Conservation (phyloP, 2,329 filamentous ascomycete species). For the Pseudogymnoascus sp. region DNA sequence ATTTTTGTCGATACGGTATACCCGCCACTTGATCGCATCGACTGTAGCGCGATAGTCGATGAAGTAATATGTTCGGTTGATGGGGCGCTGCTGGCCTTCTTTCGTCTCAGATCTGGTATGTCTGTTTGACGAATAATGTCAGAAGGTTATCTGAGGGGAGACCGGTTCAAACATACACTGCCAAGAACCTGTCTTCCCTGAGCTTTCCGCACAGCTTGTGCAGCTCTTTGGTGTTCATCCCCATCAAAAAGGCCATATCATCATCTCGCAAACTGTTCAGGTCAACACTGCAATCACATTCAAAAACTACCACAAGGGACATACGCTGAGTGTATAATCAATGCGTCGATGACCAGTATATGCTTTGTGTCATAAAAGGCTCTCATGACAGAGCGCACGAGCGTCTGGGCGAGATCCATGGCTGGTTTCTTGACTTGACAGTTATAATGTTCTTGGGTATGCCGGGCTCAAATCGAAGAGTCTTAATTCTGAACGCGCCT, state of each 20-base stretch:
- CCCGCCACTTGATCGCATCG: constrained; percentile 91
- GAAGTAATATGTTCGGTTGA: constrained; percentile 90
- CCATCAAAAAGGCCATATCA: constrained; percentile 79
- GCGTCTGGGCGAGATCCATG: constrained; percentile 64
- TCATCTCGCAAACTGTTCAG: constrained; percentile 64
- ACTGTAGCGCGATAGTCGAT: constrained; percentile 92
- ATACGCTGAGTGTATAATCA: constrained; percentile 65
- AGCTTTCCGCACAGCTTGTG: constrained; percentile 82
- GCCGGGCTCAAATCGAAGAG: neutral
- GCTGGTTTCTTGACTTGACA: constrained; percentile 17
- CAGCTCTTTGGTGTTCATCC: constrained; percentile 84
- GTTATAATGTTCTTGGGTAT: neutral
- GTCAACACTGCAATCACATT: constrained; percentile 23
- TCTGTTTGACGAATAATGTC: constrained; percentile 32
- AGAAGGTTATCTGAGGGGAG: neutral
- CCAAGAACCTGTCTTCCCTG: constrained; percentile 76
- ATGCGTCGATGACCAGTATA: constrained; percentile 73
- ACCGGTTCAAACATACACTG: constrained; percentile 49
- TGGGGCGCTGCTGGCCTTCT: constrained; percentile 72
- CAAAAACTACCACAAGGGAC: constrained; percentile 24
- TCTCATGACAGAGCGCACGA: constrained; percentile 79
- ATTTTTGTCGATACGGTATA: constrained; percentile 79
- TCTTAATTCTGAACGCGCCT: neutral
- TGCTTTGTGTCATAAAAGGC: constrained; percentile 83
- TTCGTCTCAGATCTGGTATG: constrained; percentile 69